phyloP scores from a whole-genome alignment of 106 monocot species.

The Chionographis japonica region DNA sequence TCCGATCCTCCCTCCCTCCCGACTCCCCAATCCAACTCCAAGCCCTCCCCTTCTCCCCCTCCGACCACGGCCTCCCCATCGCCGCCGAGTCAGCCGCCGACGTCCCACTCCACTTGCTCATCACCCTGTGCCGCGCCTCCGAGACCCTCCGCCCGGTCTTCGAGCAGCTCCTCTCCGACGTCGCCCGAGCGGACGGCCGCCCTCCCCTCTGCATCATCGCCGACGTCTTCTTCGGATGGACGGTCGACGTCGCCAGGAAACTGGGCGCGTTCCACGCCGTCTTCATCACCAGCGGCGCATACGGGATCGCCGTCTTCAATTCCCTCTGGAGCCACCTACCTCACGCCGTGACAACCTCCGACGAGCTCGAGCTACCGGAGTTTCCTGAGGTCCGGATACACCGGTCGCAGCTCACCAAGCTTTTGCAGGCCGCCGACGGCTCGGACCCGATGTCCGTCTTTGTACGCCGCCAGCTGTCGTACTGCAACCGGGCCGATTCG shows the following conservation, averaged over 20 bases:
- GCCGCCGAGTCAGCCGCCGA: conserved; percentile 33
- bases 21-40: conserved; percentile 24
- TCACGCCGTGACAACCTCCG: neutral
- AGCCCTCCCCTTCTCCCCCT: conserved; percentile 29
- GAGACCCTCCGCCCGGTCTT: conserved; percentile 26
- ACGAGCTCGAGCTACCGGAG: conserved; percentile 11
- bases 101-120: conserved; percentile 21
- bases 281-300: conserved; percentile 29
- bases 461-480: conserved; percentile 4
- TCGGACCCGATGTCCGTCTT: conserved; percentile 4
- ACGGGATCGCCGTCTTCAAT: conserved; percentile 24
- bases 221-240: conserved; percentile 43
- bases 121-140: conserved; percentile 20
- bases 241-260: conserved; percentile 20
- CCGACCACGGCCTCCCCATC: conserved; percentile 30
- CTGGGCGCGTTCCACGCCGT: conserved; percentile 28
- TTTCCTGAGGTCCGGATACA: conserved; percentile 16
- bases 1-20: too few species aligned
- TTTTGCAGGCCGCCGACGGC: conserved; percentile 3
- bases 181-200: neutral
- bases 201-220: conserved; percentile 25
- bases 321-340: conserved; percentile 29
- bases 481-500: neutral
- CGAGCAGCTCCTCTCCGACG: conserved; percentile 20
- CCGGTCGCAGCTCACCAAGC: conserved; percentile 4